Evolutionary conservation across 345 rosid species (phyloP), one percentile per base, ranked within the genome.

Genomic region (Syzygium oleosum): DNA sequence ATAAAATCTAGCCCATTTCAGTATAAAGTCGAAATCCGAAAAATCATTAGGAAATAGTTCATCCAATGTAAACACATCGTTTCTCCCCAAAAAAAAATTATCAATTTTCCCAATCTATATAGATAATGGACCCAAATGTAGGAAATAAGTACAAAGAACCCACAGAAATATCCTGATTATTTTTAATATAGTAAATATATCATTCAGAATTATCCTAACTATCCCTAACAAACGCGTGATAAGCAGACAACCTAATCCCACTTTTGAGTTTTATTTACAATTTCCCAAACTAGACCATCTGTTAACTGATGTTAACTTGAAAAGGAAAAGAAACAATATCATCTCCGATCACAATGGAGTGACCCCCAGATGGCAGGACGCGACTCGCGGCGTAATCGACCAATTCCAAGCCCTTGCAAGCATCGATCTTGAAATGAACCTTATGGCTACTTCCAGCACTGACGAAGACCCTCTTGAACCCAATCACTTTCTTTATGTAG

Each of bases 401-500:
- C 17, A 91, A 78, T 3, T 52, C 80, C 13, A 91, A 86, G 85
- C 90, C 88, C 87, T 90, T 52, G 89, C 94, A 91, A 19, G 85
- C 90, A 10, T 92, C 83, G 7, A 91, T 59, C 51, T 43, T 34
- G 43, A 93, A 92, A 10, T 80, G 84, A 3, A 91, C 91, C 80
- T 51, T 88, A 22, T 52, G 22, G 12, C 78, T 90, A 25, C 31
- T 15, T 25, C 89, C 90, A 11, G 88, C 89, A 19, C 84, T 13
- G 46, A 92, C 87, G 73, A 46, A 85, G 51, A 89, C 92, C 84
- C 90, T 90, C 85, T 88, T n/a, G 86, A 92, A 93, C 2, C 89
- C 95, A 52, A 91, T 85, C 56, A 92, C 90, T 65, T 90, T 93
- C 86, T 91, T 92, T 4, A 63, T 12, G 54, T 51, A 90, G 3